phyloP scores from a whole-genome alignment of 345 rosid species.

The Mallotus nudiflorus region DNA sequence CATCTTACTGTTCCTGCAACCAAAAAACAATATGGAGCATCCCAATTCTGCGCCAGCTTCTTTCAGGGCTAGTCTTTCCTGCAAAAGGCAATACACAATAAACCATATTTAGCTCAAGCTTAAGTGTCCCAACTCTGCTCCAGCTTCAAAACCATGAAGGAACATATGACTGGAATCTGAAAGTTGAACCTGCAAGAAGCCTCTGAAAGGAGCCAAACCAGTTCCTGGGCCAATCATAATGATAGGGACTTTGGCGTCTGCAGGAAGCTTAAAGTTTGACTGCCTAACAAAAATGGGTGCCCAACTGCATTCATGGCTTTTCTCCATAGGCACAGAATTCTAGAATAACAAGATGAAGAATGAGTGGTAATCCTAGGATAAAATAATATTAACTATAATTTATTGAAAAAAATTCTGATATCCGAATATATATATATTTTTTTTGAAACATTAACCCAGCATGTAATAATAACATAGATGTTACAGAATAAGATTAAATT shows the following conservation, averaged over 20 bases:
- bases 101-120: slow-evolving; percentile 7
- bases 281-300: slow-evolving; percentile 88
- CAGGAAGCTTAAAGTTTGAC: slow-evolving; percentile 90
- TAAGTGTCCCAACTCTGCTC: background rate
- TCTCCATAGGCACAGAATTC: slow-evolving; percentile 70
- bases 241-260: slow-evolving; percentile 70
- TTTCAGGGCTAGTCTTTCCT: slow-evolving; percentile 78
- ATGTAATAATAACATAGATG: background rate
- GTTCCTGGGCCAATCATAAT: slow-evolving; percentile 98
- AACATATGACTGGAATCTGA: background rate
- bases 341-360: slow-evolving; percentile 14
- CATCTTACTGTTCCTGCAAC: slow-evolving; percentile 88
- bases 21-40: slow-evolving; percentile 76
- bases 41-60: slow-evolving; percentile 84
- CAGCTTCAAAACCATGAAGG: too few relatives aligned
- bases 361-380: background rate
- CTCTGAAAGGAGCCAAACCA: slow-evolving; percentile 98
- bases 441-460: background rate
- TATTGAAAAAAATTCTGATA: background rate
- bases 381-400: background rate
- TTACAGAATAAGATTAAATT: too few relatives aligned
- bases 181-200: slow-evolving; percentile 77
- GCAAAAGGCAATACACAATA: slow-evolving; percentile 14
- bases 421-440: background rate
- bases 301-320: slow-evolving; percentile 68